Percentiles rank a stretch among this genome's conserved stretches.
Conservation (phyloP, 2,329 filamentous ascomycete species). For the Daldinia sp. region DNA sequence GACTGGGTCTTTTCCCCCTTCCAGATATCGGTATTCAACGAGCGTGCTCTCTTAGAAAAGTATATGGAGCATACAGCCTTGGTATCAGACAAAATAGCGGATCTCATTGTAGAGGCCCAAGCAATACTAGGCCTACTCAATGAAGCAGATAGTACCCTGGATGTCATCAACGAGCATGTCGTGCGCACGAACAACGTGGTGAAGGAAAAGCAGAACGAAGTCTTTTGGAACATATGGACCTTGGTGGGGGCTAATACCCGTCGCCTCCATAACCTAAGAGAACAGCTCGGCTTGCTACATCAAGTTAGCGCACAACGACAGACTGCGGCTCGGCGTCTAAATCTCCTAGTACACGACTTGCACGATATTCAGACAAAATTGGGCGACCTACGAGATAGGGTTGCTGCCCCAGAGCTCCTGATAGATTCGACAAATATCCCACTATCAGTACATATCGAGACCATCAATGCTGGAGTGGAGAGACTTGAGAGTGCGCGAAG, state of each 20-base stretch:
- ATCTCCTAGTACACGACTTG: conserved; percentile 73
- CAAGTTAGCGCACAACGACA: conserved; percentile 73
- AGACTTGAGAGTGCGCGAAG: conserved; percentile 71
- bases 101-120: conserved; percentile 75
- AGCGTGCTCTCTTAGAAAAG: conserved; percentile 72
- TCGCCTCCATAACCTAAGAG: conserved; percentile 66
- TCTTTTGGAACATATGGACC: conserved; percentile 76
- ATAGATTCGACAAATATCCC: conserved; percentile 64
- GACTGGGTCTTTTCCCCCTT: conserved; percentile 68
- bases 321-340: conserved; percentile 73
- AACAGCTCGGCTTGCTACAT: conserved; percentile 69
- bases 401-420: conserved; percentile 70
- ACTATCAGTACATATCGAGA: conserved; percentile 77
- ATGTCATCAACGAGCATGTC: conserved; percentile 74
- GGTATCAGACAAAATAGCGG: conserved; percentile 73
- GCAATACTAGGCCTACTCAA: conserved; percentile 71
- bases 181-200: conserved; percentile 69
- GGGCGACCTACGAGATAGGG: conserved; percentile 74
- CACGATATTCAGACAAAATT: conserved; percentile 76
- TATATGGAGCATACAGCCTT: conserved; percentile 77
- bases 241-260: conserved; percentile 74
- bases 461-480: conserved; percentile 76
- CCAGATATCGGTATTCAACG: conserved; percentile 65
- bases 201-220: conserved; percentile 67
- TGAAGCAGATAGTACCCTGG: conserved; percentile 73